Evolutionary conservation across 1,284 basidiomycete genomes (phyloP), one percentile per base, ranked within the genome.

Genomic region (Cutaneotrichosporon sp.): DNA sequence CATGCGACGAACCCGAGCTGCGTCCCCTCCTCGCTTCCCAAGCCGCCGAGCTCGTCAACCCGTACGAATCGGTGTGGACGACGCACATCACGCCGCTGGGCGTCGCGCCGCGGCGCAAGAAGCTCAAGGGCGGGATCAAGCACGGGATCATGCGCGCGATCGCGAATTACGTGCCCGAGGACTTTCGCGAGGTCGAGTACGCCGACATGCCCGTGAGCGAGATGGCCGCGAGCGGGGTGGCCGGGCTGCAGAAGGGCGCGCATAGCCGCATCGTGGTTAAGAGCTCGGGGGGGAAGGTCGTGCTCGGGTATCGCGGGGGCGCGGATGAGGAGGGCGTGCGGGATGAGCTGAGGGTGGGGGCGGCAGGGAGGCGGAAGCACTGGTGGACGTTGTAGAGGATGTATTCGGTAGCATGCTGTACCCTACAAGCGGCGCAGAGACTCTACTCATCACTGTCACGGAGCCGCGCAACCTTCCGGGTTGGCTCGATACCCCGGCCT

Each of bases 81-180:
- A 75, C 76, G 13, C 64, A 65, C 34, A 63, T 75, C 38, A 59
- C 69, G 5, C 76, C 75, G 7, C 63, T 69, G 27, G 46, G 59
- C 7, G 16, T 6, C 20, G 22, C 8, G 24, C 49, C 56, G 29
- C 29, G 33, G 27, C 56, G 24, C 18, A 22, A 47, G 31, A 27
- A 22, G 20, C 29, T n/a, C n/a, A n/a, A 29, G 27, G 13, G 58
- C 57, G 20, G 27, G 43, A 14, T 54, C 3, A 70, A 73, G 34
- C 68, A 72, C 47, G 50, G 51, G 10, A 25, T 67, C 6, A 60
- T 64, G 56, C 51, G 57, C 22, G 57, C 63, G 16, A 59, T 73
- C 6, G 62, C 68, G 36, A 62, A 67, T 42, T 69, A 65, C 47
- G 64, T 75, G n/a, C 72, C 72, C 3, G 60, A 67, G 11, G 52